Evolutionary conservation across 106 monocot species (phyloP), one percentile per base, ranked within the genome.

Genomic region (Apostasia shenzhenica): DNA sequence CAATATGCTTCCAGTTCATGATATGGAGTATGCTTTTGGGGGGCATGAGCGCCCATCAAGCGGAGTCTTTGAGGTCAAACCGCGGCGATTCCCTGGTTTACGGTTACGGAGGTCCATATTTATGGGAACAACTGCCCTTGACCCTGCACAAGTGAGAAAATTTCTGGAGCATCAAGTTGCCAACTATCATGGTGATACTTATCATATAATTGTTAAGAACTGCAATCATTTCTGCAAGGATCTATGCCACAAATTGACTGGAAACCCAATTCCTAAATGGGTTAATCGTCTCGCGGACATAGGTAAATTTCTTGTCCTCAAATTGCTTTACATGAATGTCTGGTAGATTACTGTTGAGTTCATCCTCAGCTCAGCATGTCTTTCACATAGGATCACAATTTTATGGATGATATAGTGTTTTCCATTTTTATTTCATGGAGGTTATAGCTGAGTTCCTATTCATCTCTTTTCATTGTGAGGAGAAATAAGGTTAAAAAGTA

Each of bases 61-160:
- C 61, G 86, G 86, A n/a, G 86, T 87, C 40, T 87, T 87, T 64
- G 86, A 87, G 63, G 86, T 87, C 49, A 80, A 87, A 45, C 83
- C 86, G 6, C 73, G 77, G 38, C 80, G 77, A 11, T 87, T 82
- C 54, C 86, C 83, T 48, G 86, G 86, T 26, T 87, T 77, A 67
- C 70, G 74, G 54, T 85, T 81, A 56, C 56, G 85, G 53, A 74
- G 72, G 26, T 78, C 85, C 2, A 78, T 85, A 52, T 85, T 80
- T 62, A 71, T 87, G 67, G 86, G 86, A 57, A 83, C 86, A 48
- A 87, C 83, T 10, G 63, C 77, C 66, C 68, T 87, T 73, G 77
- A 83, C 12, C 83, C 71, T 39, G 40, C 71, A 48, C 82, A 87
- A 50, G 83, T 80, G 45, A 70, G 83, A 61, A 71, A 68, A 42